Base-by-base conservation (phyloP, 2,329 filamentous ascomycete species). In the Curvularia lunata region DNA sequence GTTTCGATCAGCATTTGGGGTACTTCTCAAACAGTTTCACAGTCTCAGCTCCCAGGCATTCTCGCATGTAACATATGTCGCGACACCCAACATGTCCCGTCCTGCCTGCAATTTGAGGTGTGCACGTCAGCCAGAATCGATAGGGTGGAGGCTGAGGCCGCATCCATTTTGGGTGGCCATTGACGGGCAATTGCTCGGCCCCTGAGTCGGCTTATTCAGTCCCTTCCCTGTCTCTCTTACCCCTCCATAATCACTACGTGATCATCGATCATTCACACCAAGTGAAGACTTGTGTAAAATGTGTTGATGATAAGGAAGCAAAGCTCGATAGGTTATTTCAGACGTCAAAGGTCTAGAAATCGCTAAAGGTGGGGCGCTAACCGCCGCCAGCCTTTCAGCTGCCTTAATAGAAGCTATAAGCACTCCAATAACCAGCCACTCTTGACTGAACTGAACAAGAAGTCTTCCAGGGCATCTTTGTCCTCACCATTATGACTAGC, bases 41-140 rank as follows among this genome's bases (percentile, higher is more conserved):
- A 50, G 28, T 30, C 38, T 32, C 34, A 45, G 54, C 52, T 60
- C 51, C 58, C 56, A 48, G 41, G 30, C 27, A 62, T 43, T 52
- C 47, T 50, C 61, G 48, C 61, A 61, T 52, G 62, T 65, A 54
- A 61, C 49, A 64, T 63, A 51, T 37, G 46, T 45, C 41, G 48
- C 40, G 40, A 55, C 52, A 28, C 38, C 18, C 51, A 10, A 48
- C 16, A 42, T 41, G 25, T 42, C 47, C 41, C 37, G 19, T 41
- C 18, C 40, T 52, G 41, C 40, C 45, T 45, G 51, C 6, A 38
- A 30, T 48, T 23, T 49, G 46, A 18, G 21, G 34, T 21, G 40
- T 47, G 34, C 23, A n/a, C n/a, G 19, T 27, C 34, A 25, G 23
- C 49, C 21, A 21, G 19, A 38, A 23, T 42, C 47, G 38, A 38